A percentile compares a stretch with the other conserved stretches of the same genome.
Conservation (phyloP, 164 flowering plant species). For the Dillenia suffruticosa region DNA sequence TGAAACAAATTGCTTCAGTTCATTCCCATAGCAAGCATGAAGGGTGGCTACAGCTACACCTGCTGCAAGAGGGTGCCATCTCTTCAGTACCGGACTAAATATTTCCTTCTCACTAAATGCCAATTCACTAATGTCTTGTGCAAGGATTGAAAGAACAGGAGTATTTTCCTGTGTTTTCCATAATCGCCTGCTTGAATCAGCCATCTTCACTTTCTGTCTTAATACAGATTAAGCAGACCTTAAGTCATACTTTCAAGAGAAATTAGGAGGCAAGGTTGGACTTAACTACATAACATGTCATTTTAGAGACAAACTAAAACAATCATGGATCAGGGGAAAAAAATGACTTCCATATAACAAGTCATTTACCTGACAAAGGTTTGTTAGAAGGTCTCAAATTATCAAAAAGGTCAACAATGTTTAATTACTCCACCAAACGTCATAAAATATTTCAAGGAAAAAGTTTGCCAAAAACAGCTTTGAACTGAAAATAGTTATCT, state of each 20-base stretch:
- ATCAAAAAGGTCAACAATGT: too few species aligned
- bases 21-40: slow-evolving; percentile 80
- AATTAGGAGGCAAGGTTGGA: too few species aligned
- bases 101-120: slow-evolving; percentile 65
- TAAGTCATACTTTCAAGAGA: neutral
- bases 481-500: too few species aligned
- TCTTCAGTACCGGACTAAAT: slow-evolving; percentile 72
- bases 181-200: slow-evolving; percentile 40
- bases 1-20: slow-evolving; percentile 65
- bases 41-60: slow-evolving; percentile 92
- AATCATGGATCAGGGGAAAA: too few species aligned
- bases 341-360: too few species aligned
- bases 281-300: too few species aligned
- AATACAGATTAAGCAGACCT: slow-evolving; percentile 13
- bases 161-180: slow-evolving; percentile 37
- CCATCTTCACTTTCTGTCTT: slow-evolving; percentile 67
- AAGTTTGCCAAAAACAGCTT: too few species aligned
- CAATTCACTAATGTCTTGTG: slow-evolving; percentile 62
- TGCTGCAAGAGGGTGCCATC: slow-evolving; percentile 88
- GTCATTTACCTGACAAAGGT: too few species aligned
- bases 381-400: too few species aligned
- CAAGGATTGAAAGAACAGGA: slow-evolving; percentile 64
- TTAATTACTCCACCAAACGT: too few species aligned
- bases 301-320: too few species aligned
- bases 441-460: too few species aligned